phyloP scores from a whole-genome alignment of 495 filamentous ascomycete species.

The Schizothecium vesticola region DNA sequence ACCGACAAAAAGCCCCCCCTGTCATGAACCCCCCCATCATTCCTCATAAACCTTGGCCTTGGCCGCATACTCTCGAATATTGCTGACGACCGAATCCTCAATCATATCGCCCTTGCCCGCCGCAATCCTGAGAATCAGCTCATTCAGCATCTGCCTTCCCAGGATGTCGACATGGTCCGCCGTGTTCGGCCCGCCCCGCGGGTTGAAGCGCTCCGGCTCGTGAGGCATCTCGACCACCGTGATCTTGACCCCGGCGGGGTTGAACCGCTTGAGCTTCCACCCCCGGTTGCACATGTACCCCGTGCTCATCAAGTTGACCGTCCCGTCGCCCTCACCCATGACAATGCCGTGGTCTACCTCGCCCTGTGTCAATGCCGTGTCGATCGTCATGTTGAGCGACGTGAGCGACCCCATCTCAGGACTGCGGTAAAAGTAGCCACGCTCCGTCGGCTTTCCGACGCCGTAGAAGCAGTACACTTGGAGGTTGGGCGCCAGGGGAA shows the following conservation, averaged over 20 bases:
- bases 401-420: conserved; percentile 57
- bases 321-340: conserved; percentile 93
- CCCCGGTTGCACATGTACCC: conserved; percentile 97
- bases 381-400: conserved; percentile 81
- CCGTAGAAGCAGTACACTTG: conserved; percentile 99
- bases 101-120: conserved; percentile 82
- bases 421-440: conserved; percentile 83
- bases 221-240: conserved; percentile 94
- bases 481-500: conserved; percentile 82
- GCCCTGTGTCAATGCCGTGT: conserved; percentile 64
- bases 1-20: neutral
- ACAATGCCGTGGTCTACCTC: conserved; percentile 80
- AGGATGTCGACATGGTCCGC: conserved; percentile 97
- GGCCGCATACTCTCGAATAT: conserved; percentile 74
- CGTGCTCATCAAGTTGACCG: conserved; percentile 78
- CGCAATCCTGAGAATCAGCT: conserved; percentile 80
- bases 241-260: conserved; percentile 74
- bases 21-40: neutral
- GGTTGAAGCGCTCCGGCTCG: conserved; percentile 86
- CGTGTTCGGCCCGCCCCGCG: conserved; percentile 89
- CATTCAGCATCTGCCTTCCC: conserved; percentile 81
- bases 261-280: conserved; percentile 90
- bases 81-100: conserved; percentile 67
- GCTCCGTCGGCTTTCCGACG: conserved; percentile 83
- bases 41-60: conserved; percentile 65